A percentile compares a stretch with the other conserved stretches of the same genome.
These are phyloP conservation scores for Aureobasidium sp. DNA, from an alignment of 2,329 filamentous ascomycete species.

Conservation along the genomic window DNA sequence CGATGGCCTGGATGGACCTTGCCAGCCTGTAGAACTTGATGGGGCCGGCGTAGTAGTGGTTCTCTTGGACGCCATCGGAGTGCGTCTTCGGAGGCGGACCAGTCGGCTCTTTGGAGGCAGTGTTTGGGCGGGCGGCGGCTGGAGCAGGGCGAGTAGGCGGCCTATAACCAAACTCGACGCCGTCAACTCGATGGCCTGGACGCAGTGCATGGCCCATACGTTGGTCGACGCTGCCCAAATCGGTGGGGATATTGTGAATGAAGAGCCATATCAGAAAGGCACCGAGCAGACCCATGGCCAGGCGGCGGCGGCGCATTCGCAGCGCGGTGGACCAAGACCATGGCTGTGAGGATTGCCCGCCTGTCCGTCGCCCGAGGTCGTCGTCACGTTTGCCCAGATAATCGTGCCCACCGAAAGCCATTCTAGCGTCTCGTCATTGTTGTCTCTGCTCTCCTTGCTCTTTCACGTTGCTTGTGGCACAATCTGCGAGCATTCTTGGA, in stretches of 20 bases:
- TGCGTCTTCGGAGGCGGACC: conserved; percentile 16
- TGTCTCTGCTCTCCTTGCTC: not conserved
- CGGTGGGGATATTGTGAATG: conserved; percentile 55
- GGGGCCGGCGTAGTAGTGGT: conserved; percentile 58
- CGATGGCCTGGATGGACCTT: conserved; percentile 54
- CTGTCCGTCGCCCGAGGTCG: conserved; percentile 42
- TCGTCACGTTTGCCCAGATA: conserved; percentile 61
- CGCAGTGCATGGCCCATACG: conserved; percentile 21
- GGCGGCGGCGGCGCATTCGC: conserved; percentile 46
- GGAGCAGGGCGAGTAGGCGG: conserved; percentile 4
- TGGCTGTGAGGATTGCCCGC: not conserved
- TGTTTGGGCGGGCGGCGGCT: not conserved
- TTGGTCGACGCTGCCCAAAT: conserved; percentile 29
- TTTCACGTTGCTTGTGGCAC: not conserved
- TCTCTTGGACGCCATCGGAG: conserved; percentile 20
- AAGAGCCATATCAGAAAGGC: conserved; percentile 55
- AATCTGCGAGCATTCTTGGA: not conserved
- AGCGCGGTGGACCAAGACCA: conserved; percentile 24
- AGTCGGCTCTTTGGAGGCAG: conserved; percentile 12
- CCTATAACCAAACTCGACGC: conserved; percentile 16
- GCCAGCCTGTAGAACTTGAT: conserved; percentile 63
- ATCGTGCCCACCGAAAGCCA: conserved; percentile 42
- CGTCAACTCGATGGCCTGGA: conserved; percentile 15
- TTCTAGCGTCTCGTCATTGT: not conserved
- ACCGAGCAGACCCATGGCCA: conserved; percentile 33